Evolutionary conservation across 306 rosid species (phyloP), one percentile per base, ranked within the genome.

Genomic region (Calophaca sinica): DNA sequence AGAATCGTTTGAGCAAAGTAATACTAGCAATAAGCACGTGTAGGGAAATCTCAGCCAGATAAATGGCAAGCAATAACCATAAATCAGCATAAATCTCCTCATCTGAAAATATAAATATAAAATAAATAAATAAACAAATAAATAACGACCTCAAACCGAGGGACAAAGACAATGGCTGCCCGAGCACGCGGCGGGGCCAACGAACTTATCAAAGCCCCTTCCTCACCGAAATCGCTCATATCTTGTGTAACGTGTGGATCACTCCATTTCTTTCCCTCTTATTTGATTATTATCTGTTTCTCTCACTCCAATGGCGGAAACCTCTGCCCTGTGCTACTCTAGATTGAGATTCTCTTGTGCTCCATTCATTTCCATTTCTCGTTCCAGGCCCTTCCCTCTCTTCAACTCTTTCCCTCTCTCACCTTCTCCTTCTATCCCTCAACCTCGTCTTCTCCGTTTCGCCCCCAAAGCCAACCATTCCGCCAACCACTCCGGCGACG

Each of bases 251-350:
- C 78, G 69, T 79, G 72, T 75, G 28, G 26, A 11, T 73, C 20
- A 77, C 68, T 57, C 71, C 44, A 15, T 64, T 8, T 13, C 62
- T 33, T 59, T 15, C 39, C 51, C 53, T 58, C 39, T 72, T 70
- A 61, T 65, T 53, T 58, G 44, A 20, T 20, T 20, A 44, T 66
- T 14, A 48, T 59, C 72, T 29, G 33, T 12, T 62, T 57, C 32
- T 46, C 42, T 48, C 64, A 46, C 68, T 29, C 53, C 77, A 38
- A 89, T 91, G 98, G 94, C 93, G 50, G 97, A 89, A 68, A 58
- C 89, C 5, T 77, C 91, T 26, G 75, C 87, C 48, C 75, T 89
- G 1, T 84, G 80, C 79, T 81, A 86, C 86, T 86, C 90, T 0
- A 44, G 54, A n/a, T 62, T 75, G 54, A 55, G 81, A 49, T 72